phyloP scores from a whole-genome alignment of 1,139 yeast species.

The Suhomyces coccinellae region DNA sequence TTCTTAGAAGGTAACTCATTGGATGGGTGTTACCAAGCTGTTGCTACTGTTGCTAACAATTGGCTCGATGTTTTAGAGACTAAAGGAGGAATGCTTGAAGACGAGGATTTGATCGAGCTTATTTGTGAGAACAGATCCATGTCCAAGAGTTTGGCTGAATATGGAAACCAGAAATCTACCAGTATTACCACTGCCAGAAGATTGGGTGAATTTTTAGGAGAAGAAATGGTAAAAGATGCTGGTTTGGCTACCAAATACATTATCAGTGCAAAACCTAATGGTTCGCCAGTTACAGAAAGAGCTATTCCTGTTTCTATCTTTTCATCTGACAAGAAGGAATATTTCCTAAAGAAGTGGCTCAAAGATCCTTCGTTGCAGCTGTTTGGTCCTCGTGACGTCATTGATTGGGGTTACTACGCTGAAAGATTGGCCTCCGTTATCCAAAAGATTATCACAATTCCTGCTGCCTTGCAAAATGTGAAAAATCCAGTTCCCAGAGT shows the following conservation, averaged over 20 bases:
- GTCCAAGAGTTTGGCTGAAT: slow-evolving; percentile 89
- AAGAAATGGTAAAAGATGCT: slow-evolving; percentile 94
- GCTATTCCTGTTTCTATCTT: slow-evolving; percentile 97
- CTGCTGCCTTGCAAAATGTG: slow-evolving; percentile 91
- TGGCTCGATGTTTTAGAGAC: slow-evolving; percentile 95
- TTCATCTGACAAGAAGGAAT: slow-evolving; percentile 69
- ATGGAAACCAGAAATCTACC: slow-evolving; percentile 88
- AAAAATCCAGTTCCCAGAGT: slow-evolving; percentile 95
- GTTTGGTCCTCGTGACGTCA: slow-evolving; percentile 83
- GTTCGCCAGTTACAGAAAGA: slow-evolving; percentile 92
- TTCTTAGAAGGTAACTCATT: slow-evolving; percentile 83
- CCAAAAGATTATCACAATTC: slow-evolving; percentile 93
- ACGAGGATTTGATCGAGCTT: slow-evolving; percentile 89
- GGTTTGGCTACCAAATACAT: slow-evolving; percentile 95
- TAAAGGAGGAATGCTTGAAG: slow-evolving; percentile 84
- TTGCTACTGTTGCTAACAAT: slow-evolving; percentile 88
- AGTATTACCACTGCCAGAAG: slow-evolving; percentile 94
- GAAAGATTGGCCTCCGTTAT: slow-evolving; percentile 91
- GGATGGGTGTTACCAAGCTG: slow-evolving; percentile 81
- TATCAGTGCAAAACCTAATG: slow-evolving; percentile 79
- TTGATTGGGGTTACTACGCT: slow-evolving; percentile 92
- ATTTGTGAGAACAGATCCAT: slow-evolving; percentile 96
- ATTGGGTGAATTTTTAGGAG: slow-evolving; percentile 94
- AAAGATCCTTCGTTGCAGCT: slow-evolving; percentile 74
- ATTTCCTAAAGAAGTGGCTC: slow-evolving; percentile 82